Base-by-base conservation (phyloP, 139 green algal species). In the Micractinium sp. region DNA sequence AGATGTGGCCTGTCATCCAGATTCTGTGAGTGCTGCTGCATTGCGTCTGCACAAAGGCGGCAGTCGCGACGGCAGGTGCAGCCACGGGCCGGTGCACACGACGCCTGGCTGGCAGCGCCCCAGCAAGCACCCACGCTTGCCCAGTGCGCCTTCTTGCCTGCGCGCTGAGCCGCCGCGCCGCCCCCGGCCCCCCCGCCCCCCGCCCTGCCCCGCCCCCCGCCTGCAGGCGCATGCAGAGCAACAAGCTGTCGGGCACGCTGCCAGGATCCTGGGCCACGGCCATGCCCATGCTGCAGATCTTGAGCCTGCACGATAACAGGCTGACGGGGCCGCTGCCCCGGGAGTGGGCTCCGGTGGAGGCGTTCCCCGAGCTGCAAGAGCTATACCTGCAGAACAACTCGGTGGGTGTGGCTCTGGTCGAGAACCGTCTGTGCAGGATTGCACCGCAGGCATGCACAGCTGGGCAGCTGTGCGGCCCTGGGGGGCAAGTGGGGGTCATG, bases 321-420 rank as follows among this genome's bases (percentile, higher is more conserved):
- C 85, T 88, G 71, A 39, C 69, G 19, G 71, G 71, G n/a, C 0
- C 41, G 12, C 38, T 82, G 41, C 85, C 85, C 2, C 19, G 4
- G 1, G 71, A 71, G 5, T 88, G 85, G 85, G 47, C n/a, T 0
- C 19, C 18, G 2, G 14, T 12, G 1, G 69, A 27, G 4, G 22
- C 41, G 1, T 73, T 88, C 13, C 31, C 47, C 3, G 38, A 61
- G 19, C 85, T 88, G 31, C 69, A 88, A 20, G 85, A 88, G 71
- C 47, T 88, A 5, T 88, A 88, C 47, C 33, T 88, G 41, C 85
- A 88, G 41, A 53, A 60, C 41, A 88, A 88, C 85, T n/a, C 25
- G 83, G 83, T 87, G 83, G 0, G 83, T 27, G 27, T 14, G 39
- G 75, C 75, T 29, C 15, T n/a, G n/a, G n/a, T n/a, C n/a, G n/a